Base-by-base conservation (phyloP, 1,139 yeast species). In the Blastobotrys proliferans region DNA sequence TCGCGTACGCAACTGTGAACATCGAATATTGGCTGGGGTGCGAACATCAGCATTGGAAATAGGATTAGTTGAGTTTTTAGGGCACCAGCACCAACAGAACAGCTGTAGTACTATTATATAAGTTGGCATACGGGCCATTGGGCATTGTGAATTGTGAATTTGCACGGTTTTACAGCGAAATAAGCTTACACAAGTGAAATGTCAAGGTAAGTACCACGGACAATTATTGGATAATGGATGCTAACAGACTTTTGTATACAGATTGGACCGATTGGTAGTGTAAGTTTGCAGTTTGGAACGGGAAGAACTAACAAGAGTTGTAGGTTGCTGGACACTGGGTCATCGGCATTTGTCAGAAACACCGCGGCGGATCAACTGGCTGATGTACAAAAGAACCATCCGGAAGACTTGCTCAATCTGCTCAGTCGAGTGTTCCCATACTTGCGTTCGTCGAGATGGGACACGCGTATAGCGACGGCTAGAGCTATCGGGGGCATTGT, bases 351-450 rank as follows among this genome's bases (percentile, higher is more conserved):
- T 61, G 94, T 94, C 39, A 76, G 98, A 53, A 87, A 86, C 58
- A 87, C 97, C 10, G 99, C 98, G 0, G 98, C 98, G 1, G 97
- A 92, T 59, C 99, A 94, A 65, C 72, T 94, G 53, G 88, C 96
- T 2, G 97, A 90, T 56, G 74, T 94, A 40, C 97, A 96, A 24
- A 84, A 83, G 61, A 83, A 85, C 35, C 98, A 94, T 56, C 97
- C 97, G 0, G 97, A 90, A 61, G 98, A 94, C 59, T 77, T 85
- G 24, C 72, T 88, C 46, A 83, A 83, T 50, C 69, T 94, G 37
- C 68, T 94, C 32, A 88, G 95, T 19, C 73, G 97, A 50, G 96
- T 92, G 1, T 87, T 87, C 55, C 97, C 99, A 0, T 92, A 81
- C 61, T 69, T 94, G 48, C 77, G 80, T 56, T 80, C 92, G 29